Evolutionary conservation across 163 green algal species (phyloP).

Genomic region (Volvox carteri): DNA sequence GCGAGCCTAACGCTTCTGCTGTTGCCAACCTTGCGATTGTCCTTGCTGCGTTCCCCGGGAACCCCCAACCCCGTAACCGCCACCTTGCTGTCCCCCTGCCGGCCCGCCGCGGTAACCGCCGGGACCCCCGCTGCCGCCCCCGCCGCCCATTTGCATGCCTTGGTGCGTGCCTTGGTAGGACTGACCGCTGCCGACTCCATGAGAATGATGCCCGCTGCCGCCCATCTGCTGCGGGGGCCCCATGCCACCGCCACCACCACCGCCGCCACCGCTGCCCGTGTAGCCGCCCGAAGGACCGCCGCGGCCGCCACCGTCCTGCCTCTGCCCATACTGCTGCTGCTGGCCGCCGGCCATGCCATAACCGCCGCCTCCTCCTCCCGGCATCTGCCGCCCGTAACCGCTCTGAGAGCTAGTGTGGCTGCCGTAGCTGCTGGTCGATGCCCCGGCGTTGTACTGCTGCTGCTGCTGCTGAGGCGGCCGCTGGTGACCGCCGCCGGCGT

Average conservation of each 20-base stretch:
- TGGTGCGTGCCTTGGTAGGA: background rate
- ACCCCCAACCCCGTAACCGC: background rate
- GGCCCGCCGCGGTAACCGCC: conserved; percentile 14
- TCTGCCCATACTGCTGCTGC: conserved; percentile 29
- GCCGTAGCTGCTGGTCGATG: background rate
- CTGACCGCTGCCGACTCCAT: background rate
- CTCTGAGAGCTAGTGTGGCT: conserved; percentile 19
- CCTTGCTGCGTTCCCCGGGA: background rate
- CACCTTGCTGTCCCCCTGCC: conserved; percentile 8
- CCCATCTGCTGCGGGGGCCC: conserved; percentile 11
- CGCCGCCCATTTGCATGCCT: background rate
- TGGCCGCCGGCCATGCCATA: conserved; percentile 11
- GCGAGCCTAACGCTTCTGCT: conserved; percentile 15
- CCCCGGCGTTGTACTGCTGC: background rate
- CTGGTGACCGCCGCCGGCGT: background rate
- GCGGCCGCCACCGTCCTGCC: conserved; percentile 17
- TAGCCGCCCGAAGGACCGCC: background rate
- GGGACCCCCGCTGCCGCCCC: background rate
- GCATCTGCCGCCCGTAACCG: conserved; percentile 9
- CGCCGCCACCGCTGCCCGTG: background rate
- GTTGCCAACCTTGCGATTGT: background rate
- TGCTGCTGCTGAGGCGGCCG: conserved; percentile 17
- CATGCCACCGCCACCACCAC: conserved; percentile 6
- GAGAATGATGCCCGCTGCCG: conserved; percentile 5
- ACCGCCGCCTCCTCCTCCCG: background rate